Evolutionary conservation across 345 rosid genomes (phyloP).

Genomic region (Bruguiera sexangula): DNA sequence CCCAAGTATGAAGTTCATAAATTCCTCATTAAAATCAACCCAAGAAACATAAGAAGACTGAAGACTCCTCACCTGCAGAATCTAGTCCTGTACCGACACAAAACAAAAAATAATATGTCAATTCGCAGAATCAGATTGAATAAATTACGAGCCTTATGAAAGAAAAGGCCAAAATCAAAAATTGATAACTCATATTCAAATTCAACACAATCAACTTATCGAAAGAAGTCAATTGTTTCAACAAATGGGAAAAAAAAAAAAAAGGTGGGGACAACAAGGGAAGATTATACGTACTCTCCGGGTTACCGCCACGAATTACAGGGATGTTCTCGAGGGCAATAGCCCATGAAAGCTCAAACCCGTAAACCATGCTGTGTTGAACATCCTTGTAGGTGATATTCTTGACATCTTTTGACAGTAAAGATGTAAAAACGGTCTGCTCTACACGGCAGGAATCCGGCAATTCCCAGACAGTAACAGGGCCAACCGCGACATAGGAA

Average conservation of each 20-base stretch:
- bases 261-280: too few relatives aligned
- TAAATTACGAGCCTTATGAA: too few relatives aligned
- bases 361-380: background rate
- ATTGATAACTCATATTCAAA: too few relatives aligned
- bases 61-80: constrained; percentile 1
- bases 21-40: too few relatives aligned
- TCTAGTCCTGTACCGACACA: background rate
- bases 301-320: background rate
- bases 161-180: too few relatives aligned
- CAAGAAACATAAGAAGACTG: background rate
- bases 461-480: background rate
- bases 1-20: too few relatives aligned
- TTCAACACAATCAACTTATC: too few relatives aligned
- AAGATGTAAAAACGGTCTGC: background rate
- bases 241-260: too few relatives aligned
- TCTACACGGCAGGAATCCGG: constrained; percentile 1
- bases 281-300: background rate
- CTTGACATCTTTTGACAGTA: background rate
- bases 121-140: too few relatives aligned
- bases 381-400: constrained; percentile 1
- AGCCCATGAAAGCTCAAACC: constrained; percentile 13
- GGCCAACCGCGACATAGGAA: constrained; percentile 1
- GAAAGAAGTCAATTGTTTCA: too few relatives aligned
- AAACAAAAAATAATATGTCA: background rate
- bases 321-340: background rate